phyloP scores from a whole-genome alignment of 306 rosid genomes.

The Prunus dulcis region DNA sequence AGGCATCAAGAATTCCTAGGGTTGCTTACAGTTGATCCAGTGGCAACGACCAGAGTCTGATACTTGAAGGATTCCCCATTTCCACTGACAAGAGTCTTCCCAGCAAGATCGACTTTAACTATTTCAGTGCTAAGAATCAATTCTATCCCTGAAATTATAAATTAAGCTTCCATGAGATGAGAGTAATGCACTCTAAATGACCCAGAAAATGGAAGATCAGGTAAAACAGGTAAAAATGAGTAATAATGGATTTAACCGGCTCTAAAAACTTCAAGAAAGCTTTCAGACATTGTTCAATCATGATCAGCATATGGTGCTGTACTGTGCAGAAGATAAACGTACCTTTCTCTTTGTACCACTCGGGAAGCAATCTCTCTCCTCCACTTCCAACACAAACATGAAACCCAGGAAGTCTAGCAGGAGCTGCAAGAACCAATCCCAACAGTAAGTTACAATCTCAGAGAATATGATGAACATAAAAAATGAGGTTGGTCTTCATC shows the following conservation, averaged over 20 bases:
- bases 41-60: conserved; percentile 74
- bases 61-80: conserved; percentile 64
- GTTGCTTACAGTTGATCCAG: conserved; percentile 81
- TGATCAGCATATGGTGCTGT: neutral
- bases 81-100: conserved; percentile 63
- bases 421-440: conserved; percentile 58
- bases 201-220: neutral
- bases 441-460: neutral
- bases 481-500: neutral
- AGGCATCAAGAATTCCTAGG: neutral
- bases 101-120: conserved; percentile 72
- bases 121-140: conserved; percentile 80
- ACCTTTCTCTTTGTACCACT: conserved; percentile 92
- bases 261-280: conserved; percentile 6
- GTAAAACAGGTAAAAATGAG: neutral
- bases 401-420: conserved; percentile 98
- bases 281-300: neutral
- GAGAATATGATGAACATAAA: neutral
- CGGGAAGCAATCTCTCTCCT: conserved; percentile 86
- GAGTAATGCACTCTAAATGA: neutral
- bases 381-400: conserved; percentile 92
- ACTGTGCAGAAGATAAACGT: conserved; percentile 9
- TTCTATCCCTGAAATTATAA: conserved; percentile 69
- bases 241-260: neutral
- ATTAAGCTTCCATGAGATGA: conserved; percentile 17